Evolutionary conservation across 768 basidiomycete genomes (phyloP), one percentile per base, ranked within the genome.

Genomic region (Suillus spraguei): DNA sequence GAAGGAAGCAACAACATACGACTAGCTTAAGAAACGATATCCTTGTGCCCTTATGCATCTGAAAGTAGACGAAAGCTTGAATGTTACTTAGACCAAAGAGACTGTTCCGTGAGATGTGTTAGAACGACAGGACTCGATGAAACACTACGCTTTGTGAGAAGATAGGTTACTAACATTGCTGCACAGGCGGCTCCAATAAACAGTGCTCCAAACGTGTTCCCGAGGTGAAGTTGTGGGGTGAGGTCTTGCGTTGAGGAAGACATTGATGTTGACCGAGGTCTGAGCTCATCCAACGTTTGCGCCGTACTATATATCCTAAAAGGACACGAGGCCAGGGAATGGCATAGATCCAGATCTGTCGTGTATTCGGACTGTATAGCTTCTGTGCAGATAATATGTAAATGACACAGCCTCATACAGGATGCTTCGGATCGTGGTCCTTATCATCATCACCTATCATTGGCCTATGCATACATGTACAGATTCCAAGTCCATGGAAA

Each of bases 1-100:
- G 33, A n/a, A 35, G 20, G 52, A 20, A 53, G 20, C 33, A 54
- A 13, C 9, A 14, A 54, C 52, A 20, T n/a, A 54, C 52, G n/a
- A 11, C 33, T n/a, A 54, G 20, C 33, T 54, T 54, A n/a, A 3
- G 11, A 10, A 54, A 35, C 3, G 52, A 32, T 17, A 52, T 54
- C 33, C 33, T 17, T 35, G 20, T 54, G 33, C 13, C 35, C 14
- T 22, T 55, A 8, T 55, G 35, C n/a, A 36, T 24, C 14, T 55
- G 54, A 55, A 55, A 55, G 54, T 55, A 55, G n/a, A 55, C 13
- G 14, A 55, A 55, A 38, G 36, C 54, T 24, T 55, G 54, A 55
- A 55, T n/a, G 22, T 55, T 55, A n/a, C 33, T 55, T 9, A 55
- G 14, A 16, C 54, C 54, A 55, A 55, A 38, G 36, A 55, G 54